Conservation (phyloP, 371 early-diverging fungal species). For the Syncephalis plumigaleata region DNA sequence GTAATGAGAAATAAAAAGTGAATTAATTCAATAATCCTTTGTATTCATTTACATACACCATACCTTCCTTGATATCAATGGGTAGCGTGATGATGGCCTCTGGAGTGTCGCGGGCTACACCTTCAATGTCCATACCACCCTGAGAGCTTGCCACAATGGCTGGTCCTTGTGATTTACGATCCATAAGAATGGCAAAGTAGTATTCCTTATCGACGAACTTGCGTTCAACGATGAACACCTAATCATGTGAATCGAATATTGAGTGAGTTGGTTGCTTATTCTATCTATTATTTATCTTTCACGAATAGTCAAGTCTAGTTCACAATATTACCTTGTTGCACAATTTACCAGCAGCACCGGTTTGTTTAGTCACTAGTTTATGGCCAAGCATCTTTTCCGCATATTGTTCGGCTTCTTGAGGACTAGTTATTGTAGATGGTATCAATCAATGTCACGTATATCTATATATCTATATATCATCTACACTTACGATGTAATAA, state of each 20-base stretch:
- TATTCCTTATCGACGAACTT: conserved; percentile 89
- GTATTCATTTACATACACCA: no score
- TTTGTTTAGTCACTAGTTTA: conserved; percentile 95
- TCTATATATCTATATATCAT: not conserved
- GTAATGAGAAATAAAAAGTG: no score
- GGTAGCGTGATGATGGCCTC: conserved; percentile 78
- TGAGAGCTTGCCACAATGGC: conserved; percentile 89
- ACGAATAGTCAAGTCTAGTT: no score
- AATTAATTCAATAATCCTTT: no score
- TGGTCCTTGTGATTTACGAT: conserved; percentile 86
- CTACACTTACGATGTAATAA: conserved; percentile 80
- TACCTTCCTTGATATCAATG: conserved; percentile 54
- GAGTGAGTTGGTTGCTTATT: no score
- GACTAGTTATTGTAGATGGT: conserved; percentile 22
- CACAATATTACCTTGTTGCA: conserved; percentile 65
- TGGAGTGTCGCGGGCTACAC: conserved; percentile 85
- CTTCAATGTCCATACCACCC: conserved; percentile 97
- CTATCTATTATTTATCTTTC: no score
- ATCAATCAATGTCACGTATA: not conserved
- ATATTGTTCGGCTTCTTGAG: conserved; percentile 70
- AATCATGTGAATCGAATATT: not conserved
- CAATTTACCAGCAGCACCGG: conserved; percentile 85
- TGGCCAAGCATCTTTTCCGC: conserved; percentile 94
- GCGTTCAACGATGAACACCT: conserved; percentile 89
- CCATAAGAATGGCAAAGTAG: conserved; percentile 97